phyloP scores from a whole-genome alignment of 306 rosid species.

The Rubus idaeus region DNA sequence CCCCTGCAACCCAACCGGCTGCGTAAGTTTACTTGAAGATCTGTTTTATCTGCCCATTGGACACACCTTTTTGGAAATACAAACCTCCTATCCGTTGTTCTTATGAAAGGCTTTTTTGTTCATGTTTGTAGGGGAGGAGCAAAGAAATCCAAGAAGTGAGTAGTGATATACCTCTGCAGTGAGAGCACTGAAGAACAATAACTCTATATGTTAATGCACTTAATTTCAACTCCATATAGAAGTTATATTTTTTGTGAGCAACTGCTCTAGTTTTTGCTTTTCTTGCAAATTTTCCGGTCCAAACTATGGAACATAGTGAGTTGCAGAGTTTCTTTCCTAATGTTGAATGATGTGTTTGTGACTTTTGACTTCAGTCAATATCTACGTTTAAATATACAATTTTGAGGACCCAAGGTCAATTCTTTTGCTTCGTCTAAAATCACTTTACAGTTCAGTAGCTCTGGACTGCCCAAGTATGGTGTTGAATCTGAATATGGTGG shows the following conservation, averaged over 20 bases:
- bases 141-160: constrained; percentile 49
- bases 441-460: background rate
- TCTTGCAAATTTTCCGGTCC: constrained; percentile 19
- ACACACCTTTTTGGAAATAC: background rate
- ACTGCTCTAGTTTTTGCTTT: constrained; percentile 1
- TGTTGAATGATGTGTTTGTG: constrained; percentile 19
- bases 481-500: background rate
- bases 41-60: background rate
- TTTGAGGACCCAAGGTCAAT: background rate
- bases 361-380: constrained; percentile 1
- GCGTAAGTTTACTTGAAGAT: constrained; percentile 28
- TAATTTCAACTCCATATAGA: constrained; percentile 2
- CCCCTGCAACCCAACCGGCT: constrained; percentile 31
- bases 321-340: constrained; percentile 13
- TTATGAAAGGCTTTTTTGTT: background rate
- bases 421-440: background rate
- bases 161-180: background rate
- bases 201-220: background rate
- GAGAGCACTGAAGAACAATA: constrained; percentile 18
- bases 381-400: background rate
- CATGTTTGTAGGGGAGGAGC: constrained; percentile 25
- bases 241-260: constrained; percentile 16
- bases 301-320: constrained; percentile 19
- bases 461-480: background rate
- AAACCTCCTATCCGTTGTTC: background rate